Base-by-base conservation (phyloP, 169 alveolate genomes). In the Eimeria zaria region DNA sequence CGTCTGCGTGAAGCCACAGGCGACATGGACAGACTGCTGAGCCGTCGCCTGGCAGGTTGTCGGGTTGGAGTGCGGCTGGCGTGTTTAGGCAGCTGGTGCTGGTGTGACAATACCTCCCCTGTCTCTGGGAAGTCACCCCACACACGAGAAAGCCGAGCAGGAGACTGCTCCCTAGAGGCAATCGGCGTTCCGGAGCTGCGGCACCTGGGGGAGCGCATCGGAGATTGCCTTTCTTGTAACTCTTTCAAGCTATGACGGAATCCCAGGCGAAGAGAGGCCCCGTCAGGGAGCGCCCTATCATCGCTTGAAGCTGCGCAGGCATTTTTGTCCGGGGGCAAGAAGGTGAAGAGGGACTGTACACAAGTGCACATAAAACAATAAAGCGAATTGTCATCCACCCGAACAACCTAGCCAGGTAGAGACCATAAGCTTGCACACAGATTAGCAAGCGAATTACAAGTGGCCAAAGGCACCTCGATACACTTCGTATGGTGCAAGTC, bases 191-290 rank as follows among this genome's bases (percentile, higher is more conserved):
- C 33, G 24, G 93, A 87, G 51, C 62, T 51, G 46, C 64, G 93
- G 67, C 93, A 30, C 39, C 78, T 62, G 67, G 93, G 93, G 27
- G 83, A 60, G 48, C 93, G 93, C 93, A 87, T 36, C 83, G 93
- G 93, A 27, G 93, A 87, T 30, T 87, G 93, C 81, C 33, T 87
- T 73, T 87, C 93, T 30, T 87, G 93, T 83, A 87, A 48, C 64
- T 87, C 93, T 53, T 87, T 58, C 67, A 87, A 73, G 93, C 93
- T 87, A 83, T 87, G 93, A 18, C 93, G 93, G 44, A 87, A 87
- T 51, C 80, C 78, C 60, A 87, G 93, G 30, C 93, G 93, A 46
- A 87, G 81, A 62, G 93, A 87, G 24, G 93, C 78, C 3, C 93
- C 93, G 64, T 87, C 81, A 3, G 81, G 93, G 36, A 87, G 71